phyloP scores from a whole-genome alignment of 495 filamentous ascomycete genomes.

The Chaetomium cochliodes region DNA sequence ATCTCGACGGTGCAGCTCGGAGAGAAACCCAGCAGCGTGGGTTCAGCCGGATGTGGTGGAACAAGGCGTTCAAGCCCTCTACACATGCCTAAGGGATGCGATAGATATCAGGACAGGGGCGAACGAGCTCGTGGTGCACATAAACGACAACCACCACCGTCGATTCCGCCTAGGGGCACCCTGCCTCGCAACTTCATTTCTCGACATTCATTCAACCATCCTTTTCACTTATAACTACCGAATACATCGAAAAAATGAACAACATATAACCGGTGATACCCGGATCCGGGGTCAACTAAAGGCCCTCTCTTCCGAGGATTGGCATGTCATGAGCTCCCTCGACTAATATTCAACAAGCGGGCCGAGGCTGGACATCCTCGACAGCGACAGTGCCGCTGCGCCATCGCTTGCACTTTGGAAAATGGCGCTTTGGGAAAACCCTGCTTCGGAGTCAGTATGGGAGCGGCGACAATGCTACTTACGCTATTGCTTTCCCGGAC shows the following conservation, averaged over 20 bases:
- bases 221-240: constrained; percentile 12
- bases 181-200: constrained; percentile 25
- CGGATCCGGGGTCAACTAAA: constrained; percentile 24
- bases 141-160: constrained; percentile 19
- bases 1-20: constrained; percentile 68
- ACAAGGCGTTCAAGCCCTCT: constrained; percentile 20
- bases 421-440: constrained; percentile 26
- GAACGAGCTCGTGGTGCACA: constrained; percentile 21
- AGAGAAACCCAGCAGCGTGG: constrained; percentile 68
- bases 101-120: neutral
- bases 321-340: neutral
- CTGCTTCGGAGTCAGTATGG: constrained; percentile 18
- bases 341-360: constrained; percentile 8
- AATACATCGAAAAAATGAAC: neutral
- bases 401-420: constrained; percentile 39
- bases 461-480: constrained; percentile 41
- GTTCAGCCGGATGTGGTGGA: constrained; percentile 59
- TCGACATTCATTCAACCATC: constrained; percentile 23
- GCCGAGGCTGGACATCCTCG: constrained; percentile 30
- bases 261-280: constrained; percentile 6
- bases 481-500: constrained; percentile 15
- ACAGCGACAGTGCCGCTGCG: constrained; percentile 46
- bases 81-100: neutral
- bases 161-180: neutral
- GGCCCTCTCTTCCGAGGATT: constrained; percentile 29